phyloP scores from a whole-genome alignment of 164 flowering plant species.

The Sedum album region DNA sequence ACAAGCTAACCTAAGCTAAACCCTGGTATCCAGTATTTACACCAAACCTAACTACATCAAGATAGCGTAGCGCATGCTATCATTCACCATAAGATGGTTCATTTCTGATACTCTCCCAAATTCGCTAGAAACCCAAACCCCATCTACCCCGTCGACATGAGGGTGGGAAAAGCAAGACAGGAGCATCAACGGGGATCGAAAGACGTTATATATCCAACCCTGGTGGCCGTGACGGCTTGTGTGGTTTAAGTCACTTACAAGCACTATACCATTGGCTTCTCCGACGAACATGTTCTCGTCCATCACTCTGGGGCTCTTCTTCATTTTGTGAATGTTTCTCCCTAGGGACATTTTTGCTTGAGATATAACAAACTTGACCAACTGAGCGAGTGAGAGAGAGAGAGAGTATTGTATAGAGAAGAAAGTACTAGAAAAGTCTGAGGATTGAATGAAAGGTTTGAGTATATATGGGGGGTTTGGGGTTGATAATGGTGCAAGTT shows the following conservation, averaged over 20 bases:
- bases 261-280: conserved; percentile 2
- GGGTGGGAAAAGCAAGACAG: conserved; percentile 34
- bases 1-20: neutral
- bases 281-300: conserved; percentile 45
- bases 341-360: conserved; percentile 13
- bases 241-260: neutral
- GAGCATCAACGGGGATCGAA: conserved; percentile 21
- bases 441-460: neutral
- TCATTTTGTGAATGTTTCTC: conserved; percentile 26
- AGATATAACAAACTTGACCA: conserved; percentile 17
- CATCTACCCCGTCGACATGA: conserved; percentile 38
- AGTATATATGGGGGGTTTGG: neutral
- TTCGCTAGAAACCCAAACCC: conserved; percentile 40
- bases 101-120: conserved; percentile 36
- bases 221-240: neutral
- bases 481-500: conserved; percentile 18
- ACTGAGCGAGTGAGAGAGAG: conserved; percentile 6
- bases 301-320: conserved; percentile 32
- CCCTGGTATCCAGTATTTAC: neutral
- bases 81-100: conserved; percentile 63
- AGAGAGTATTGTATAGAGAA: neutral
- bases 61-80: conserved; percentile 64
- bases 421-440: neutral
- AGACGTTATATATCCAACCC: conserved; percentile 13
- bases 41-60: conserved; percentile 30